Conservation (phyloP, 2,329 filamentous ascomycete genomes). For the Scedosporium aurantiacum region DNA sequence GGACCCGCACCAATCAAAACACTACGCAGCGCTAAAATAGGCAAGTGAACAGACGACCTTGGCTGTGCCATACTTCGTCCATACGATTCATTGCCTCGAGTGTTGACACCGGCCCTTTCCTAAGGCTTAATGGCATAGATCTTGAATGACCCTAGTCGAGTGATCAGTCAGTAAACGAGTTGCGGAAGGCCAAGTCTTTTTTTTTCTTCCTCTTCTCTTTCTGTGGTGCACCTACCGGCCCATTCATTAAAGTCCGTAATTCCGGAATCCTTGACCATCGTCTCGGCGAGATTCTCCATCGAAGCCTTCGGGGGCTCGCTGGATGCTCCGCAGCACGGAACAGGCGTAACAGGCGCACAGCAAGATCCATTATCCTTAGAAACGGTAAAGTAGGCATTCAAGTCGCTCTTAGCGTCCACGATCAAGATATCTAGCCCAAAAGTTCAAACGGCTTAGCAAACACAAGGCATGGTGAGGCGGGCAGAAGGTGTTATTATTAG, state of each 20-base stretch:
- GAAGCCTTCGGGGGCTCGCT: neutral
- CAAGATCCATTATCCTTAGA: neutral
- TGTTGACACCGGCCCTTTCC: no score
- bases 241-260: slow-evolving; percentile 37
- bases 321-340: neutral
- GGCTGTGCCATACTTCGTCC: no score
- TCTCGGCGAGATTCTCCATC: slow-evolving; percentile 9
- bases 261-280: slow-evolving; percentile 18
- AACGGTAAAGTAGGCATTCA: neutral
- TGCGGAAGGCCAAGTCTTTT: neutral
- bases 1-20: neutral
- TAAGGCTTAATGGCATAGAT: slow-evolving; percentile 36
- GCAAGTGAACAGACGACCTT: neutral
- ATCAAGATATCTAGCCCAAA: neutral
- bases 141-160: slow-evolving; percentile 30
- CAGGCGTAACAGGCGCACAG: neutral
- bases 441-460: neutral
- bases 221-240: slow-evolving; percentile 28
- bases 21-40: neutral
- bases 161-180: neutral
- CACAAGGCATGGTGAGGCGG: neutral
- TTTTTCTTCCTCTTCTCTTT: neutral
- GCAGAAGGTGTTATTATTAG: neutral
- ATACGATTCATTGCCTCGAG: no score
- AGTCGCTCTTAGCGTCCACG: neutral